phyloP scores from a whole-genome alignment of 2,329 filamentous ascomycete species.

The Biscogniauxia mediterranea region DNA sequence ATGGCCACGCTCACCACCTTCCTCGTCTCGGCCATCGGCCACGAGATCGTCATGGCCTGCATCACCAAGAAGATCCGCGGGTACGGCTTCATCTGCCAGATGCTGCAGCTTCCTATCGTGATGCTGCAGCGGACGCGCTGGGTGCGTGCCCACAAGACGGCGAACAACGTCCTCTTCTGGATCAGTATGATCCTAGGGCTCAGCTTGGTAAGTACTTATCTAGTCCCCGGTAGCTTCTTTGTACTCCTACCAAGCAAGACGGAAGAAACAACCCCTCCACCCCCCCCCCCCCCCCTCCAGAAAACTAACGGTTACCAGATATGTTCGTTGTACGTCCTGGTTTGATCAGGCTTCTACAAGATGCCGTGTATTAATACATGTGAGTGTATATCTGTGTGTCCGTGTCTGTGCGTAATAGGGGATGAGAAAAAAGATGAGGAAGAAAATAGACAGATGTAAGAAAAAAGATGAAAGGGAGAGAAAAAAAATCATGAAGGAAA shows the following conservation, averaged over 20 bases:
- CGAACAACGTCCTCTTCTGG: conserved; percentile 93
- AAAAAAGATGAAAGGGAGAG: not conserved
- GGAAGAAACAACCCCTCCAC: no score
- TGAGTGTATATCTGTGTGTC: not conserved
- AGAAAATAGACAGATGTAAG: conserved; percentile 1
- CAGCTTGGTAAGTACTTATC: conserved; percentile 60
- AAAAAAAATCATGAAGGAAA: conserved; percentile 2
- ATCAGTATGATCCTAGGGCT: conserved; percentile 85
- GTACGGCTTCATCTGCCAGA: conserved; percentile 92
- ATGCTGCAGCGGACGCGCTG: conserved; percentile 79
- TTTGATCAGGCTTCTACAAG: conserved; percentile 34
- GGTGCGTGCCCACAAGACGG: conserved; percentile 69
- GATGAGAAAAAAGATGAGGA: conserved; percentile 1
- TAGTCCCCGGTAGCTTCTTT: not conserved
- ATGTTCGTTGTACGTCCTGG: conserved; percentile 59
- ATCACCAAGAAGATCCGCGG: conserved; percentile 96
- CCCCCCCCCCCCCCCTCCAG: no score
- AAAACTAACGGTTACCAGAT: conserved; percentile 40
- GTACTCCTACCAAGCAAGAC: not conserved
- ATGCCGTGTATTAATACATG: not conserved
- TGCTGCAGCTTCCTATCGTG: conserved; percentile 96
- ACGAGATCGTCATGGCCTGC: conserved; percentile 96
- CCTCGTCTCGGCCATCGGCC: conserved; percentile 81
- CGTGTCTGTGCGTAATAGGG: not conserved
- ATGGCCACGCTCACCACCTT: conserved; percentile 89